These are phyloP conservation scores for Cucumis cinereus DNA, from an alignment of 306 rosid species.

Conservation along the genomic window DNA sequence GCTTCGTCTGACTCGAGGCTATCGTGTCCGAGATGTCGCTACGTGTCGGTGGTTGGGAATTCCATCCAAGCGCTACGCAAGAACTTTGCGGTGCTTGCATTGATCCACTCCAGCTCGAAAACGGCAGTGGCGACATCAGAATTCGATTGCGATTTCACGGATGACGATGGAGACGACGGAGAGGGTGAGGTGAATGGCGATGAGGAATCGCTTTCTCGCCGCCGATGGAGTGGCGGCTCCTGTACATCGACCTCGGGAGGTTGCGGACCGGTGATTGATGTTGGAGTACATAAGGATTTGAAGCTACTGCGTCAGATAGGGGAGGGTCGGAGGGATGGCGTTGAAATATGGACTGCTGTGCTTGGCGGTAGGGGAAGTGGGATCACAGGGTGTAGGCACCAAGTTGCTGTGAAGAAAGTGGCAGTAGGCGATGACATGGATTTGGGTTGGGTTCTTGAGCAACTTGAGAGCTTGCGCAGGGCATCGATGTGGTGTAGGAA, in stretches of 20 bases:
- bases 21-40: constrained; percentile 82
- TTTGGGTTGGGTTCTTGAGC: constrained; percentile 75
- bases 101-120: constrained; percentile 38
- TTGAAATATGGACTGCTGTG: constrained; percentile 80
- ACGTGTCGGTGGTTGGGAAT: constrained; percentile 77
- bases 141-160: constrained; percentile 53
- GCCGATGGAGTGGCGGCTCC: constrained; percentile 47
- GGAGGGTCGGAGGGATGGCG: constrained; percentile 64
- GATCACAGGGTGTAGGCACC: constrained; percentile 55
- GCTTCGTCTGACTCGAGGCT: constrained; percentile 55
- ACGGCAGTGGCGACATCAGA: constrained; percentile 14
- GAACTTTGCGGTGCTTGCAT: constrained; percentile 80
- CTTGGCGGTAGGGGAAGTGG: constrained; percentile 35
- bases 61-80: constrained; percentile 78
- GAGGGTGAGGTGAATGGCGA: constrained; percentile 23
- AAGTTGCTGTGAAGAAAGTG: constrained; percentile 75
- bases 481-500: constrained; percentile 98
- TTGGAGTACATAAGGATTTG: constrained; percentile 70
- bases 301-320: constrained; percentile 57
- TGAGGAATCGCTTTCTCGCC: constrained; percentile 24
- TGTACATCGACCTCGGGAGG: constrained; percentile 58
- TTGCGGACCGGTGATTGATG: constrained; percentile 85
- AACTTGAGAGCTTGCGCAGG: constrained; percentile 67
- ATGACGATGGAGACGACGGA: constrained; percentile 38
- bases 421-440: constrained; percentile 44